Conservation (phyloP, 2,329 filamentous ascomycete genomes). For the Sporothrix humicola region DNA sequence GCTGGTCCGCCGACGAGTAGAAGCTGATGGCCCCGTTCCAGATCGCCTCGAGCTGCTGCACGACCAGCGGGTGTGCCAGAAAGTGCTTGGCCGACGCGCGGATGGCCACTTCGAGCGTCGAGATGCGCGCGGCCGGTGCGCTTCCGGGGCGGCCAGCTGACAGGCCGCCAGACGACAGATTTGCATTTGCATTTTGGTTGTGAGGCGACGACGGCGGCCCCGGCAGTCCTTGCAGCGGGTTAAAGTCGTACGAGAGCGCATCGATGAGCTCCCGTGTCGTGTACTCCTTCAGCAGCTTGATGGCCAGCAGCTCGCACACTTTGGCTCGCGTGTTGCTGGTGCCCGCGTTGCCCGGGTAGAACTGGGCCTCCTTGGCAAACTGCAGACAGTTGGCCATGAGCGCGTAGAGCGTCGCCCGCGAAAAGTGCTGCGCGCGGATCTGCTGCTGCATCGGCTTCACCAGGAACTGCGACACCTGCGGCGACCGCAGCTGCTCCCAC, state of each 20-base stretch:
- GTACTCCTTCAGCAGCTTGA: slow-evolving; percentile 89
- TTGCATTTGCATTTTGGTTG: slow-evolving; percentile 20
- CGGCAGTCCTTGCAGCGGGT: slow-evolving; percentile 82
- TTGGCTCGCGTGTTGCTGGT: slow-evolving; percentile 83
- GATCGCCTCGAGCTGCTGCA: slow-evolving; percentile 94
- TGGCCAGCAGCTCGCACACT: slow-evolving; percentile 87
- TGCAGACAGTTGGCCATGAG: slow-evolving; percentile 93
- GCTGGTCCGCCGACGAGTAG: slow-evolving; percentile 82
- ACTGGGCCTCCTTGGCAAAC: slow-evolving; percentile 84
- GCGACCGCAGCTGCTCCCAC: slow-evolving; percentile 95
- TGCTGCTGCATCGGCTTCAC: slow-evolving; percentile 94
- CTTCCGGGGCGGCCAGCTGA: slow-evolving; percentile 47
- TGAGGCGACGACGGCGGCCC: slow-evolving; percentile 44
- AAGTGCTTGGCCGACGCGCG: slow-evolving; percentile 91
- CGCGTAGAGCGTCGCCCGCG: slow-evolving; percentile 83
- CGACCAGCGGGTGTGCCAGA: slow-evolving; percentile 85
- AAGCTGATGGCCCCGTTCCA: slow-evolving; percentile 97
- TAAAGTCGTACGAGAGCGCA: slow-evolving; percentile 92
- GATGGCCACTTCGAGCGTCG: slow-evolving; percentile 86
- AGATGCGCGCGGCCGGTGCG: slow-evolving; percentile 74
- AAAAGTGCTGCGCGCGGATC: slow-evolving; percentile 82
- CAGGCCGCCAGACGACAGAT: slow-evolving; percentile 44
- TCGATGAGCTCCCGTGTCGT: slow-evolving; percentile 89
- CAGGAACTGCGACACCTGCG: slow-evolving; percentile 93
- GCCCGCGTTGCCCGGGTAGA: slow-evolving; percentile 82